Percentiles rank a stretch among this genome's conserved stretches.
Evolutionary conservation across 1,284 basidiomycete species (phyloP).

Genomic region (Tilletia walkeri): DNA sequence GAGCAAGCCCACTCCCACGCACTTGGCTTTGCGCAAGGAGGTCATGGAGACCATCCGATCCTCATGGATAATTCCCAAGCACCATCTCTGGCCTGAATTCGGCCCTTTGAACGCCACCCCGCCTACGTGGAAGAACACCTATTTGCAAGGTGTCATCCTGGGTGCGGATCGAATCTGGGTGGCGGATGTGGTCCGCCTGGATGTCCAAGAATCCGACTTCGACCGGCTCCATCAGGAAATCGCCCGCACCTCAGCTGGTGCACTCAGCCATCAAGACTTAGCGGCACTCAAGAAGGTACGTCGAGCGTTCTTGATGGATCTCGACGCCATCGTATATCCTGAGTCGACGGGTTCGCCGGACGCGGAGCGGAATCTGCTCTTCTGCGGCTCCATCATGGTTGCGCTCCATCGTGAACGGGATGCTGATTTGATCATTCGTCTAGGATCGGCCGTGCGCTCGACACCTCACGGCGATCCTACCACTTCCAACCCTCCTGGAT

Average conservation of each 20-base stretch:
- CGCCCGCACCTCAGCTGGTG: not conserved
- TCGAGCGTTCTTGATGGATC: not conserved
- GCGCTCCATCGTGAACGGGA: conserved; percentile 8
- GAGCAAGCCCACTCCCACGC: not conserved
- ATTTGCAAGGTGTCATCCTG: conserved; percentile 40
- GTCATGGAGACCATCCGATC: not conserved
- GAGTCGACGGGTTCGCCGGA: not conserved
- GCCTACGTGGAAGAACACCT: conserved; percentile 19
- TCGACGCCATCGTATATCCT: conserved; percentile 10
- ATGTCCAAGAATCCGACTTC: conserved; percentile 28
- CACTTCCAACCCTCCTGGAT: not conserved
- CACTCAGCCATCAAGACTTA: not conserved
- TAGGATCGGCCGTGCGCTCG: not conserved
- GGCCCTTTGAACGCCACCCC: not conserved
- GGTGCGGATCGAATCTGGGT: conserved; percentile 45
- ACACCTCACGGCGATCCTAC: not conserved
- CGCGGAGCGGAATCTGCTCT: not conserved
- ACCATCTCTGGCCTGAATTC: not conserved
- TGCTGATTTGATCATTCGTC: not conserved
- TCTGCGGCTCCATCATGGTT: not conserved
- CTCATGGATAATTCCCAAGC: conserved; percentile 6
- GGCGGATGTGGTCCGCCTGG: conserved; percentile 42
- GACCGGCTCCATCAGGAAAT: conserved; percentile 31
- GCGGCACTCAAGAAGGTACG: not conserved
- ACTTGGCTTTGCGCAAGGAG: not conserved